phyloP scores from a whole-genome alignment of 2,329 filamentous ascomycete genomes.

The Cytospora chrysosperma region DNA sequence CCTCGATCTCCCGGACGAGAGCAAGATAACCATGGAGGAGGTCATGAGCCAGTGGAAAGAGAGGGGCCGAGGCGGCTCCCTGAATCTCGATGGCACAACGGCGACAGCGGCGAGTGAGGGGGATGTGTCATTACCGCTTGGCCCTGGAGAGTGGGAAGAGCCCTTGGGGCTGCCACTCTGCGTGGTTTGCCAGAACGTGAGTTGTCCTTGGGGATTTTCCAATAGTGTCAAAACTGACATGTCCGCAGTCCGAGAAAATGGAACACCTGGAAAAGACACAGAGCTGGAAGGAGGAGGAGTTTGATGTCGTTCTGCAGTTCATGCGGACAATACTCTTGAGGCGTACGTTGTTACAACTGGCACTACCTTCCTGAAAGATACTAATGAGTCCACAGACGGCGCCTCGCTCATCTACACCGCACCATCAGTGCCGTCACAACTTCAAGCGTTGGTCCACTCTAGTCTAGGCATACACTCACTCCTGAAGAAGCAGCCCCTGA shows the following conservation, averaged over 20 bases:
- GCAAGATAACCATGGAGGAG: conserved; percentile 82
- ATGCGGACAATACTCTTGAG: conserved; percentile 85
- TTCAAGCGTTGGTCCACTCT: conserved; percentile 80
- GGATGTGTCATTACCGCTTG: conserved; percentile 72
- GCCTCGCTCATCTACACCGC: conserved; percentile 83
- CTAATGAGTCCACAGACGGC: conserved; percentile 58
- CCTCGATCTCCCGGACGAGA: conserved; percentile 69
- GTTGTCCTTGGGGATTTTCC: conserved; percentile 30
- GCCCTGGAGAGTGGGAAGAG: conserved; percentile 91
- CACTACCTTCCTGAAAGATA: conserved; percentile 12
- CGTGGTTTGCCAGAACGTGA: conserved; percentile 92
- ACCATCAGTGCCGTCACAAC: conserved; percentile 70
- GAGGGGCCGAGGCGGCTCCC: conserved; percentile 64
- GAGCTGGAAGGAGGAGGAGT: conserved; percentile 93
- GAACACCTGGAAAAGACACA: conserved; percentile 86
- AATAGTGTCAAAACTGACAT: conserved; percentile 27
- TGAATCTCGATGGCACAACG: conserved; percentile 61
- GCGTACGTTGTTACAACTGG: conserved; percentile 63
- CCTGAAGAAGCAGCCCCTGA: conserved; percentile 73
- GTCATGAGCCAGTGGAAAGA: conserved; percentile 79
- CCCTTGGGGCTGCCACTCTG: conserved; percentile 82
- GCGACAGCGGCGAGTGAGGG: conserved; percentile 60
- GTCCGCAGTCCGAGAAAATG: conserved; percentile 74
- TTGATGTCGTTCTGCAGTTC: conserved; percentile 93
- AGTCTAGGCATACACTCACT: conserved; percentile 83